Evolutionary conservation across 1,284 basidiomycete genomes (phyloP), one percentile per base, ranked within the genome.

Genomic region (Malassezia yamatoensis): DNA sequence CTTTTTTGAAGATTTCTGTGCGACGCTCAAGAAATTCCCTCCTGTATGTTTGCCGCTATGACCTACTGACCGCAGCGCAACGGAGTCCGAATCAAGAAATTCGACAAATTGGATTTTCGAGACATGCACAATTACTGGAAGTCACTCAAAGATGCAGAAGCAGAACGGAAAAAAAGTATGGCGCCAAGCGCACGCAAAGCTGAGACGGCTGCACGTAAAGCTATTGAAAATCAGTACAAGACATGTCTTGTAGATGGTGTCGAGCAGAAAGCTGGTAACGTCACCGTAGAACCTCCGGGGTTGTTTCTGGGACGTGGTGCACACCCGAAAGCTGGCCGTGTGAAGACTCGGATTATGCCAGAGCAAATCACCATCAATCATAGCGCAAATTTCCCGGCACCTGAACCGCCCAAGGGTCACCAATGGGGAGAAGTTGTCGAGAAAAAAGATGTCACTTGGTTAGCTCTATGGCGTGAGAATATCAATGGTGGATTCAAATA

Each of bases 221-320:
- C 90, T 53, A 83, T 85, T 53, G 94, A 98, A 76, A 83, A 82
- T 46, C 86, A 86, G 60, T 96, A 90, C 76, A 84, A 83, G 42
- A 81, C 81, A 36, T 96, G 93, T 75, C 68, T 85, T 13, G 83
- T 99, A 41, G 90, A 99, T 70, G 93, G 91, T 20, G 83, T 90
- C 51, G 91, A 90, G 77, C 94, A 99, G 79, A 96, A 94, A 76
- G 84, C 96, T 50, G 94, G 94, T 53, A 98, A 98, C 78, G 96
- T 98, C 80, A 83, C 90, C 64, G 85, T 96, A 48, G 94, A 99
- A 80, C 94, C 94, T 72, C 94, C 94, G 16, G 90, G 90, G 40
- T 79, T 98, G 41, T 99, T 98, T 79, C 81, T 93, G 76, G 94
- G 94, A 58, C 90, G 94, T 64, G 94, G 94, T 57, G 90, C 96